phyloP scores from a whole-genome alignment of 208 protist genomes.

The Trypanosoma platydactyli region DNA sequence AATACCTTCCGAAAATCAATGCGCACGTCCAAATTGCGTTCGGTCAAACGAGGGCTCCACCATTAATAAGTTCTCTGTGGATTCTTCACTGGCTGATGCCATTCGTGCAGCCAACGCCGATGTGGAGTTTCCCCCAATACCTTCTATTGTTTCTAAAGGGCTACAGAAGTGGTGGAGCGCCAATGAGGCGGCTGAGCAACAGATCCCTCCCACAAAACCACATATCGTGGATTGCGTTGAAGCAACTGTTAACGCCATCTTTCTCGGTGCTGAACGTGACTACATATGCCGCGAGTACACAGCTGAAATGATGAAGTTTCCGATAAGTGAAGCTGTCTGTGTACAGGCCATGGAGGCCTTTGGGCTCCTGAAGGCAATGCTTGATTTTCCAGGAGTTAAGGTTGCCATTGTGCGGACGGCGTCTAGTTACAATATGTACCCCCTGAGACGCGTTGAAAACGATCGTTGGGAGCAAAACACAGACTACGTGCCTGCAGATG shows the following conservation, averaged over 20 bases:
- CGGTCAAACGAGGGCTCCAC: constrained; percentile 27
- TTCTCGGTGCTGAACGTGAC: constrained; percentile 50
- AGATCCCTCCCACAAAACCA: constrained; percentile 3
- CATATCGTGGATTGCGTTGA: constrained; percentile 56
- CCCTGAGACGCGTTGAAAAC: constrained; percentile 22
- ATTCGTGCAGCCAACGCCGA: constrained; percentile 41
- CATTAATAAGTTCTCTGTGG: constrained; percentile 34
- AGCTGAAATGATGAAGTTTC: constrained; percentile 30
- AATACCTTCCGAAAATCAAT: constrained; percentile 38
- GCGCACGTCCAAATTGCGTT: constrained; percentile 49
- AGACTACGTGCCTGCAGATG: constrained; percentile 35
- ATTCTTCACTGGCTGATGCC: constrained; percentile 30
- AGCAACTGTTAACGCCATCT: constrained; percentile 49
- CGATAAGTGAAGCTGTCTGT: constrained; percentile 45
- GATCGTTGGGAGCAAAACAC: constrained; percentile 46
- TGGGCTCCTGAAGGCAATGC: constrained; percentile 42
- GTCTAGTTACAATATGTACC: constrained; percentile 60
- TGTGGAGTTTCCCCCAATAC: constrained; percentile 39
- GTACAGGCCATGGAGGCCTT: constrained; percentile 65
- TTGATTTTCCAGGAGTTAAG: constrained; percentile 26
- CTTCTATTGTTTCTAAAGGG: constrained; percentile 29
- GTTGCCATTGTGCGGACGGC: constrained; percentile 55
- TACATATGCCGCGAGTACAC: constrained; percentile 68
- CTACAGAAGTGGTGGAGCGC: constrained; percentile 40
- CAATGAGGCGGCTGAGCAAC: constrained; percentile 43